These are phyloP conservation scores for Colletotrichum eleusines DNA, from an alignment of 2,329 filamentous ascomycete genomes.

Conservation along the genomic window DNA sequence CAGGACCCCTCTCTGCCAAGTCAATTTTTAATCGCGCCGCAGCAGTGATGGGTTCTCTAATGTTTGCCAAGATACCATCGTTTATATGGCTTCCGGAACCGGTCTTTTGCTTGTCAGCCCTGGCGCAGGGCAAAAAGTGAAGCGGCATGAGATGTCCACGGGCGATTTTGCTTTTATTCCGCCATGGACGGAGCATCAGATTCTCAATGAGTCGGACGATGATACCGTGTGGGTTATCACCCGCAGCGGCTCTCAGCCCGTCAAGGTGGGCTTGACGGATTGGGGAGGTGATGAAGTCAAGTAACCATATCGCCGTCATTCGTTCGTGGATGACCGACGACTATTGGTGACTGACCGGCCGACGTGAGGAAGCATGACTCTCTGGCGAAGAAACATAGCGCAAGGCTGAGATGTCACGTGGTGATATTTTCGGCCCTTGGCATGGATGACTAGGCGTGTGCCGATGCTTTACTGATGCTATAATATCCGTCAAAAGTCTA, in stretches of 20 bases:
- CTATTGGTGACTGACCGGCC: neutral
- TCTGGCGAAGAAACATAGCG: neutral
- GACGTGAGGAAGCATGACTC: neutral
- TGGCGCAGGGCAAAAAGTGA: slow-evolving; percentile 62
- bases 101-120: slow-evolving; percentile 71
- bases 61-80: slow-evolving; percentile 69
- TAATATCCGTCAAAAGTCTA: neutral
- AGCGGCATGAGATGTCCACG: slow-evolving; percentile 67
- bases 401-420: neutral
- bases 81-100: slow-evolving; percentile 73
- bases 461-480: neutral
- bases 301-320: slow-evolving; percentile 13
- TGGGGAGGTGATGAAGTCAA: slow-evolving; percentile 67
- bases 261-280: slow-evolving; percentile 71
- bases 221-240: slow-evolving; percentile 76
- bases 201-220: slow-evolving; percentile 72
- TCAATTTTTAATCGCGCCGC: neutral
- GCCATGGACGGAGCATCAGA: slow-evolving; percentile 77
- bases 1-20: slow-evolving; percentile 41
- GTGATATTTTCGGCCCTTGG: neutral
- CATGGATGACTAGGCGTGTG: neutral
- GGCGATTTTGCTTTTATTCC: slow-evolving; percentile 80
- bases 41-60: slow-evolving; percentile 23
- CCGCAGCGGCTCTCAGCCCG: slow-evolving; percentile 69
- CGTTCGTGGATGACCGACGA: slow-evolving; percentile 2